These are phyloP conservation scores for Ajuga reptans DNA, from an alignment of 305 asterid species.

Conservation along the genomic window DNA sequence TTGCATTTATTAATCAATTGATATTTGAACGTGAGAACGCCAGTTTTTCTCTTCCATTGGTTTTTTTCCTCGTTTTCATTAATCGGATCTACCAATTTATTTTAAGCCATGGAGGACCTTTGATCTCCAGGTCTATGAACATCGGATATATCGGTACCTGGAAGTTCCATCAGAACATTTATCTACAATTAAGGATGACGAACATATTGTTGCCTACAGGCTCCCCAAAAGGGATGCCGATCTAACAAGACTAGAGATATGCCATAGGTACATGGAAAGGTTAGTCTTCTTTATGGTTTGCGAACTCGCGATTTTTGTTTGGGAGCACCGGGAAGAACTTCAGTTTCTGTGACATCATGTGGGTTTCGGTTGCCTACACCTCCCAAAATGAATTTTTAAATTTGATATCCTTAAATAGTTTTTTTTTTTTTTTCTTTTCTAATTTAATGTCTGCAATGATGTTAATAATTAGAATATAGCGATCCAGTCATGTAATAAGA, in stretches of 20 bases:
- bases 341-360: neutral
- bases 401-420: neutral
- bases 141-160: slow-evolving; percentile 60
- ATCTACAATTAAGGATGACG: slow-evolving; percentile 64
- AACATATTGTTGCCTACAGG: slow-evolving; percentile 80
- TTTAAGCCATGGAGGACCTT: slow-evolving; percentile 16
- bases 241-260: slow-evolving; percentile 59
- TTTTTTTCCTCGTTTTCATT: neutral
- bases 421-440: no score
- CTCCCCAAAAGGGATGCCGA: slow-evolving; percentile 48
- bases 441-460: neutral
- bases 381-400: neutral
- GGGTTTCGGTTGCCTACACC: neutral
- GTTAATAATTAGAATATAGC: neutral
- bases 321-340: no score
- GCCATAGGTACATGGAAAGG: slow-evolving; percentile 58
- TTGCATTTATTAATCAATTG: neutral
- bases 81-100: neutral
- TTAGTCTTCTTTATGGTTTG: slow-evolving; percentile 34
- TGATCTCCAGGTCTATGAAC: slow-evolving; percentile 61
- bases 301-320: neutral
- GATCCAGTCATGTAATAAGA: neutral
- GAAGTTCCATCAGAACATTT: slow-evolving; percentile 75
- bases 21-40: neutral
- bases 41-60: no score